phyloP scores from a whole-genome alignment of 805 yeast species.

The Candida xiaguanensis region DNA sequence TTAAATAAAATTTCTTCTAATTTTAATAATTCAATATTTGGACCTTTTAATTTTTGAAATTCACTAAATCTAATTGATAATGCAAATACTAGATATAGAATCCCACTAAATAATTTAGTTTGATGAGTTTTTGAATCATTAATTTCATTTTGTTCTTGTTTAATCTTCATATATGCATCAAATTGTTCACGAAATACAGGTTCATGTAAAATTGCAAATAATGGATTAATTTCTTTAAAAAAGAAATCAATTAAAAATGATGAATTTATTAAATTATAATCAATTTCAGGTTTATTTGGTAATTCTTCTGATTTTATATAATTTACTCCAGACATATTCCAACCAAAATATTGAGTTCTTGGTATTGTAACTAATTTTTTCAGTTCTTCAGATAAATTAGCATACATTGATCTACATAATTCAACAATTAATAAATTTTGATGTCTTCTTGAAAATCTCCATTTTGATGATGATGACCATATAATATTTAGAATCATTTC shows the following conservation, averaged over 20 bases:
- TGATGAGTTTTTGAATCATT: constrained; percentile 23
- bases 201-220: constrained; percentile 52
- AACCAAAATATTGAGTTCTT: constrained; percentile 57
- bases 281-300: constrained; percentile 30
- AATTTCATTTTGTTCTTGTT: constrained; percentile 12
- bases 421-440: constrained; percentile 41
- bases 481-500: constrained; percentile 14
- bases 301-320: constrained; percentile 35
- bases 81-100: constrained; percentile 47
- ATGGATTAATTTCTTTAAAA: constrained; percentile 49
- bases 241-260: constrained; percentile 34
- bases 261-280: constrained; percentile 12
- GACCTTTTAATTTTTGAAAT: constrained; percentile 26
- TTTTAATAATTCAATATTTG: constrained; percentile 21
- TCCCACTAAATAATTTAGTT: constrained; percentile 50
- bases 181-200: constrained; percentile 50
- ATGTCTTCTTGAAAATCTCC: constrained; percentile 45
- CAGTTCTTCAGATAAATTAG: constrained; percentile 30
- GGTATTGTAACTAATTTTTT: constrained; percentile 41
- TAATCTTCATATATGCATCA: constrained; percentile 23
- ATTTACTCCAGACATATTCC: constrained; percentile 62
- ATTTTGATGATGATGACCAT: constrained; percentile 34
- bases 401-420: constrained; percentile 31
- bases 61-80: constrained; percentile 51
- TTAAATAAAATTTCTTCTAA: constrained; percentile 33